Base-by-base conservation (phyloP, 768 basidiomycete genomes). In the Phylloporus rhodoxanthus region DNA sequence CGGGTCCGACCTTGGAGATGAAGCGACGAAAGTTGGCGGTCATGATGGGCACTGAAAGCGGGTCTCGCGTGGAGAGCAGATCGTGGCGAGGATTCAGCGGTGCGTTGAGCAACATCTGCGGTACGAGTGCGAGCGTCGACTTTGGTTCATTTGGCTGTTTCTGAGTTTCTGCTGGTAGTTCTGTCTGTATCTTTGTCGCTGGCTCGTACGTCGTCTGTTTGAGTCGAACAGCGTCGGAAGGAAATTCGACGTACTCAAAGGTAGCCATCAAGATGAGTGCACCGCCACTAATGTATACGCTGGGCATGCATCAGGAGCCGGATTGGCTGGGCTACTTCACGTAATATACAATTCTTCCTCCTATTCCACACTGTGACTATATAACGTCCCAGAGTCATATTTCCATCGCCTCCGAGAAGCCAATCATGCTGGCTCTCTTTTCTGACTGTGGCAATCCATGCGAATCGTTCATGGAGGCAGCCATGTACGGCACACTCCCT, bases 391-490 rank as follows among this genome's bases (percentile, higher is more conserved):
- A n/a, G n/a, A n/a, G n/a, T n/a, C n/a, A n/a, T n/a, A n/a, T n/a
- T n/a, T n/a, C n/a, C n/a, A n/a, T n/a, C n/a, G n/a, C n/a, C n/a
- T n/a, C n/a, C n/a, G n/a, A n/a, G n/a, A n/a, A n/a, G n/a, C n/a
- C n/a, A n/a, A n/a, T n/a, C n/a, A n/a, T n/a, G n/a, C n/a, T n/a
- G n/a, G n/a, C n/a, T n/a, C n/a, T n/a, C n/a, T n/a, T n/a, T n/a
- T n/a, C n/a, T n/a, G n/a, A n/a, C n/a, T n/a, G n/a, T n/a, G n/a
- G n/a, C n/a, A n/a, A n/a, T n/a, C n/a, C n/a, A n/a, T n/a, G n/a
- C n/a, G n/a, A n/a, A n/a, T 76, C 78, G 0, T 99, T 99, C 64
- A 77, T 94, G 9, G 87, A 93, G 50, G 92, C 93, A 3, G 95
- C 88, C 8, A 74, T 92, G 80, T 88, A 68, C 40, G 85, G 32